A percentile compares a stretch with the other conserved stretches of the same genome.
Conservation (phyloP, 176 grass and related monocot species). For the bread wheat (Triticum aestivum) region DNA sequence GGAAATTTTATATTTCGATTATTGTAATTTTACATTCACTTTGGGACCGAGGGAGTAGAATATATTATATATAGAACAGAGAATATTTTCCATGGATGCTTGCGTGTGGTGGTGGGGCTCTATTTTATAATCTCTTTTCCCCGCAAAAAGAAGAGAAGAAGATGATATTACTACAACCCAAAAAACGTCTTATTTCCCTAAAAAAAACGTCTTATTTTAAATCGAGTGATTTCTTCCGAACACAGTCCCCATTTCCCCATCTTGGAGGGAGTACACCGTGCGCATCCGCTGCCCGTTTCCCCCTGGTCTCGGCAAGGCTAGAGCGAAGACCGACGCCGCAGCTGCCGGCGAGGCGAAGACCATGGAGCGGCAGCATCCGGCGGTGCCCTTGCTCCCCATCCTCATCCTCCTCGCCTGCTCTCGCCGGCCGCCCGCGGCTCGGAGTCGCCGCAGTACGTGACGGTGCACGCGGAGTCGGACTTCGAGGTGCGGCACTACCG, state of each 20-base stretch:
- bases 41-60: no score
- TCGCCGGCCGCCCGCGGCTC: constrained; percentile 9
- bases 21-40: no score
- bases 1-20: no score
- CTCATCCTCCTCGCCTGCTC: constrained; percentile 10
- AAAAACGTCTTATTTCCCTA: no score
- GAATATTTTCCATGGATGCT: no score
- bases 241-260: background rate
- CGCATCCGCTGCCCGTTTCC: background rate
- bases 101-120: no score
- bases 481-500: constrained; percentile 85
- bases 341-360: background rate
- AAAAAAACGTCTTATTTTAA: no score
- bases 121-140: no score
- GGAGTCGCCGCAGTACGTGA: constrained; percentile 81
- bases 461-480: constrained; percentile 72
- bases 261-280: background rate
- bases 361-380: constrained; percentile 14
- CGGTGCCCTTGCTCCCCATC: constrained; percentile 14
- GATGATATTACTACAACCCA: no score
- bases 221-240: no score
- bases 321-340: background rate
- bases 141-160: no score
- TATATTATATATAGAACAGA: no score
- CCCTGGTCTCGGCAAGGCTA: background rate